Conservation (phyloP, 2,329 filamentous ascomycete species). For the Xylariaceae sp. region DNA sequence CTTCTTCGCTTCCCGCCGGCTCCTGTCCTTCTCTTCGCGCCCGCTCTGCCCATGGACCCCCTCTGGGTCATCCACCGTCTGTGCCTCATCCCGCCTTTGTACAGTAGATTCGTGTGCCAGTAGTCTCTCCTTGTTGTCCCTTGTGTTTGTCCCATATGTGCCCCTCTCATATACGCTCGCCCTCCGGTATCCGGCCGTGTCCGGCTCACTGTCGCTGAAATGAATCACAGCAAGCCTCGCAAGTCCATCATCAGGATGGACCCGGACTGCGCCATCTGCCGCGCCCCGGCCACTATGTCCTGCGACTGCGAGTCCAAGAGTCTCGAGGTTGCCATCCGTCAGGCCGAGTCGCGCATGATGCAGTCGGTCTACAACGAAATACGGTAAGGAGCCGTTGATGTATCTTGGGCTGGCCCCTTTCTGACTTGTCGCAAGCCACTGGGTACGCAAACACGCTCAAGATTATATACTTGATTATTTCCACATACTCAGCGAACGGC, state of each 20-base stretch:
- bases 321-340: constrained; percentile 53
- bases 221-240: constrained; percentile 28
- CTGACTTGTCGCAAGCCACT: constrained; percentile 36
- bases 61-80: constrained; percentile 29
- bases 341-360: constrained; percentile 59
- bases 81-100: too few relatives aligned
- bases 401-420: not conserved
- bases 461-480: constrained; percentile 63
- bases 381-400: constrained; percentile 38
- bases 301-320: constrained; percentile 62
- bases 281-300: constrained; percentile 46
- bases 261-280: constrained; percentile 62
- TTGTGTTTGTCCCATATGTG: too few relatives aligned
- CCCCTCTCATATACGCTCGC: too few relatives aligned
- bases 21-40: constrained; percentile 14
- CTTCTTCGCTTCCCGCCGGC: constrained; percentile 14
- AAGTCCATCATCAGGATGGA: constrained; percentile 55
- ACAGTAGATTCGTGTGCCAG: too few relatives aligned
- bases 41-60: constrained; percentile 27
- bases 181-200: too few relatives aligned
- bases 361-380: constrained; percentile 54
- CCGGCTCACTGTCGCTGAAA: constrained; percentile 35
- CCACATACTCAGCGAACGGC: constrained; percentile 50
- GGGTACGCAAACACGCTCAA: constrained; percentile 59
- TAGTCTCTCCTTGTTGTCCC: too few relatives aligned